Conservation (phyloP, 257 asterid species). For the Solanum dulcamara region DNA sequence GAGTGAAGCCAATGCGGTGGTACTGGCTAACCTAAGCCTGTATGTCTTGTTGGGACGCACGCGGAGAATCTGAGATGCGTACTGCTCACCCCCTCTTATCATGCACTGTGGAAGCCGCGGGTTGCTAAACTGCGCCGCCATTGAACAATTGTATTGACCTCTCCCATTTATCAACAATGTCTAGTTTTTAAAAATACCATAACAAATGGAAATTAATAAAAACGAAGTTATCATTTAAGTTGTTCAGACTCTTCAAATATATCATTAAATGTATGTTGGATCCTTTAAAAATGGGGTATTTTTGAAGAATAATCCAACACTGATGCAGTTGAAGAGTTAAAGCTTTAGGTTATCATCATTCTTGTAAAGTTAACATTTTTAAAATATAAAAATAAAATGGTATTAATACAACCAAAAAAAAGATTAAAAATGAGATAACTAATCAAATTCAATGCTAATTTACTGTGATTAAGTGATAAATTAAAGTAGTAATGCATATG, state of each 20-base stretch:
- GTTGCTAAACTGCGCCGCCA: constrained; percentile 41
- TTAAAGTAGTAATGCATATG: not conserved
- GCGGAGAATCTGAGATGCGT: constrained; percentile 58
- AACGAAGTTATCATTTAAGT: not conserved
- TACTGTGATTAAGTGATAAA: not conserved
- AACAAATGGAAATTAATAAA: not conserved
- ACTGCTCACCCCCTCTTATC: constrained; percentile 49
- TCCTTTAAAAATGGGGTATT: not conserved
- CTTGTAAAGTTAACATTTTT: not conserved
- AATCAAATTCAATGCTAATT: not conserved
- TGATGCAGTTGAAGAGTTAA: accelerated
- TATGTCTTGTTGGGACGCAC: constrained; percentile 68
- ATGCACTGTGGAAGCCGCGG: constrained; percentile 29
- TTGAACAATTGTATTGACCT: constrained; percentile 81
- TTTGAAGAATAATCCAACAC: too few species aligned
- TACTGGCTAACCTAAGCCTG: constrained; percentile 77
- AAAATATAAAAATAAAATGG: not conserved
- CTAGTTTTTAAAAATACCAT: constrained; percentile 11
- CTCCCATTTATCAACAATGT: constrained; percentile 68
- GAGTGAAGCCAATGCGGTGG: constrained; percentile 71
- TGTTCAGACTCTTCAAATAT: not conserved
- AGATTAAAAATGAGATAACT: not conserved
- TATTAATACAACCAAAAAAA: not conserved
- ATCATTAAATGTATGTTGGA: not conserved
- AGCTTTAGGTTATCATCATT: not conserved